Evolutionary conservation across 2,329 filamentous ascomycete species (phyloP).

Genomic region (Xylariaceae sp.): DNA sequence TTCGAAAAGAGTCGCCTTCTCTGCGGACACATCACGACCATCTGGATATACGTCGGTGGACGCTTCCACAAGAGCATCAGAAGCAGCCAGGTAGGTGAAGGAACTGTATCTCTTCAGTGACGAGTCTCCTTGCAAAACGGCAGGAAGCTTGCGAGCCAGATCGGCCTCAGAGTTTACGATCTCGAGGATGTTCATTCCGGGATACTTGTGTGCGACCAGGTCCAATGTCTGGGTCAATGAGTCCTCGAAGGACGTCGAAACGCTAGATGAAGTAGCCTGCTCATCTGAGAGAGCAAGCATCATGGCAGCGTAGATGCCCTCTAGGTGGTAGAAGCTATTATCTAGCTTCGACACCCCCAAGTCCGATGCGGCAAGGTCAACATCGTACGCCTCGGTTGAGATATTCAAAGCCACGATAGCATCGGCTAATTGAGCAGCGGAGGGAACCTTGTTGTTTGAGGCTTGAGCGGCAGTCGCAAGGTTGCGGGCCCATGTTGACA

Average conservation of each 20-base stretch:
- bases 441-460: neutral
- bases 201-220: conserved; percentile 22
- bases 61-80: conserved; percentile 18
- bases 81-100: conserved; percentile 17
- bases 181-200: conserved; percentile 22
- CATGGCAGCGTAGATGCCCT: conserved; percentile 19
- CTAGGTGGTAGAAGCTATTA: conserved; percentile 16
- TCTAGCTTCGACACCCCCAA: conserved; percentile 2
- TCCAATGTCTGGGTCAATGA: conserved; percentile 15
- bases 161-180: conserved; percentile 18
- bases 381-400: conserved; percentile 5
- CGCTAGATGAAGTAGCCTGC: neutral
- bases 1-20: conserved; percentile 14
- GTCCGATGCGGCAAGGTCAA: conserved; percentile 15
- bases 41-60: conserved; percentile 8
- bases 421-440: neutral
- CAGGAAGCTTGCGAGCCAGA: conserved; percentile 15
- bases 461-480: conserved; percentile 7
- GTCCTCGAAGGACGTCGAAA: neutral
- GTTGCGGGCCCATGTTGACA: conserved; percentile 12
- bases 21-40: conserved; percentile 16
- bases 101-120: conserved; percentile 16
- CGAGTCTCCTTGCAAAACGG: conserved; percentile 15
- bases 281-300: conserved; percentile 14
- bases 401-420: conserved; percentile 6